Evolutionary conservation across 148 eudicot genomes (phyloP).

Genomic region (Euryodendron excelsum): DNA sequence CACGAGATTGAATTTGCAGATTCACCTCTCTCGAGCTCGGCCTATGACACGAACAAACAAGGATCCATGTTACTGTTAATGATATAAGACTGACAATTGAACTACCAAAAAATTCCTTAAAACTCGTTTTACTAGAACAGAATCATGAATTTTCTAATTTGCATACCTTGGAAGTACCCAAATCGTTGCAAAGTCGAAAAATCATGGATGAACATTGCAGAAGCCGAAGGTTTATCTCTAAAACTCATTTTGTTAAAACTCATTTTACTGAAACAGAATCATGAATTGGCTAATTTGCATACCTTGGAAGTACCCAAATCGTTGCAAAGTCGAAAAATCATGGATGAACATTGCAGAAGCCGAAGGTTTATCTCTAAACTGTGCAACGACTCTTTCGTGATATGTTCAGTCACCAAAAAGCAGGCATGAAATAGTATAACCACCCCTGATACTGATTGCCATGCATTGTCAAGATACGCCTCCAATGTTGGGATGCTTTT

Average conservation of each 20-base stretch:
- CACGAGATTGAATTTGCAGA: constrained; percentile 27
- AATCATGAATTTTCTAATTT: no score
- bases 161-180: constrained; percentile 24
- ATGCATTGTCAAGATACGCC: constrained; percentile 17
- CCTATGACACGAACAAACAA: no score
- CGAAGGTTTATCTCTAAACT: constrained; percentile 19
- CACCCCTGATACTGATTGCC: constrained; percentile 22
- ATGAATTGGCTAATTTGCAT: no score
- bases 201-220: constrained; percentile 5
- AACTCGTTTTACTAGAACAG: no score
- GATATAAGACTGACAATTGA: no score
- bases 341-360: not conserved
- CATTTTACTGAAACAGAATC: no score
- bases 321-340: constrained; percentile 23
- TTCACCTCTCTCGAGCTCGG: constrained; percentile 35
- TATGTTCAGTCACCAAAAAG: constrained; percentile 7
- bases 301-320: constrained; percentile 28
- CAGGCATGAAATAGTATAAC: constrained; percentile 21
- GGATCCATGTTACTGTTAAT: no score
- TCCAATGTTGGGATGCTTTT: constrained; percentile 12
- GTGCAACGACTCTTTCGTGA: constrained; percentile 12
- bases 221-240: constrained; percentile 21
- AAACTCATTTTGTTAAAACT: no score
- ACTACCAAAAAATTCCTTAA: no score
- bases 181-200: constrained; percentile 25